Conservation (phyloP, 2,329 filamentous ascomycete species). For the Sclerotinia borealis region DNA sequence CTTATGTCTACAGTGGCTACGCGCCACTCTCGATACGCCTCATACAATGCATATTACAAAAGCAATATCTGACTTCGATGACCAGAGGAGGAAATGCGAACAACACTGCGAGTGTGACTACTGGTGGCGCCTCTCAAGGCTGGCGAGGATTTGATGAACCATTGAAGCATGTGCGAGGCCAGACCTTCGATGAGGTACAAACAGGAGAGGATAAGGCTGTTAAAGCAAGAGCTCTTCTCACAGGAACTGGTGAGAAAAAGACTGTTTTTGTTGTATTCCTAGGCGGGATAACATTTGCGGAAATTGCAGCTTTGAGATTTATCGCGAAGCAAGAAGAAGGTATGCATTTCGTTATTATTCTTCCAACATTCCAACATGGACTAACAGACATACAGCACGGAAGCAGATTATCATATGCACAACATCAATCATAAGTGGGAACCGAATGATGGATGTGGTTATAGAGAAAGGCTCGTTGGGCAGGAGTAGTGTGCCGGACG, state of each 20-base stretch:
- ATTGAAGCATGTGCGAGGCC: constrained; percentile 78
- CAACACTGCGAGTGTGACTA: constrained; percentile 41
- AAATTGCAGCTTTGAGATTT: constrained; percentile 89
- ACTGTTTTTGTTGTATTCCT: constrained; percentile 95
- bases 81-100: constrained; percentile 54
- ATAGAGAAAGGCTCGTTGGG: constrained; percentile 53
- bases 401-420: constrained; percentile 88
- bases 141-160: constrained; percentile 94
- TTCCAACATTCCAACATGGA: constrained; percentile 9
- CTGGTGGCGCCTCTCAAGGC: constrained; percentile 61
- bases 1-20: constrained; percentile 98
- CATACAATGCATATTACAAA: constrained; percentile 89
- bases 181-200: constrained; percentile 87
- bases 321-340: constrained; percentile 78
- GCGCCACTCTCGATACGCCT: constrained; percentile 87
- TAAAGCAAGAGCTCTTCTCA: constrained; percentile 76
- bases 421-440: constrained; percentile 84
- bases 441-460: constrained; percentile 79
- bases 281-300: constrained; percentile 93
- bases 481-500: constrained; percentile 28
- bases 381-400: constrained; percentile 43
- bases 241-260: constrained; percentile 69
- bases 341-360: constrained; percentile 27
- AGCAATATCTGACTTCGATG: constrained; percentile 70
- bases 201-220: constrained; percentile 90